phyloP scores from a whole-genome alignment of 306 rosid genomes.

The Rubus parviflorus region DNA sequence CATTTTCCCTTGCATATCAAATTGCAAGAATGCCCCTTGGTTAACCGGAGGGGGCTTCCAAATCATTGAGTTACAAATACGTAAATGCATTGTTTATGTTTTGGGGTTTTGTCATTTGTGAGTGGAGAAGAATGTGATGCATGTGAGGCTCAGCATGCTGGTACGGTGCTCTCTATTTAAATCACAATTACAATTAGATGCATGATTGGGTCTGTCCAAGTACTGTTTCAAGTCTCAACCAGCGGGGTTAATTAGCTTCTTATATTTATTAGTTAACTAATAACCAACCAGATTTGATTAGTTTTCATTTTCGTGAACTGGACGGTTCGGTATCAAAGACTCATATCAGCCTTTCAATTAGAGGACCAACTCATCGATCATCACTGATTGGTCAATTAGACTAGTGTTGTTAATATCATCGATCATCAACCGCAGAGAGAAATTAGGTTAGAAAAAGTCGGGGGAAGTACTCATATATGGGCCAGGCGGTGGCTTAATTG shows the following conservation, averaged over 20 bases:
- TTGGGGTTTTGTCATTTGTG: background rate
- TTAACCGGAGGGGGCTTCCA: background rate
- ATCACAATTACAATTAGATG: background rate
- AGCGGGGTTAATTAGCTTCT: background rate
- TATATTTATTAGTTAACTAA: background rate
- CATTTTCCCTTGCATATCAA: constrained; percentile 5
- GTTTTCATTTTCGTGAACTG: constrained; percentile 18
- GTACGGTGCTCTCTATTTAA: background rate
- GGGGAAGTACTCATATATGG: constrained; percentile 6
- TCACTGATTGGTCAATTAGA: constrained; percentile 1
- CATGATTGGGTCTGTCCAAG: background rate
- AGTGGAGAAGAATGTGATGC: constrained; percentile 3
- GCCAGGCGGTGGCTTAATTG: constrained; percentile 8
- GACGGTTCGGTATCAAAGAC: constrained; percentile 4
- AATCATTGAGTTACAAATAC: background rate
- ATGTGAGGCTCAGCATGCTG: background rate
- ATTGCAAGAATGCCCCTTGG: constrained; percentile 34
- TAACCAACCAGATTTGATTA: background rate
- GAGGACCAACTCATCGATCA: constrained; percentile 1
- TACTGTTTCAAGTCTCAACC: too few species aligned
- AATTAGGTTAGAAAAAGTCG: constrained; percentile 44
- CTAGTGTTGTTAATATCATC: too few species aligned
- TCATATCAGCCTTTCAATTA: background rate
- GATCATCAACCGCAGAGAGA: background rate
- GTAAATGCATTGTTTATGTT: background rate